Percentiles rank a stretch among this genome's conserved stretches.
Evolutionary conservation across 306 rosid species (phyloP).

Genomic region (Vigna radiata): DNA sequence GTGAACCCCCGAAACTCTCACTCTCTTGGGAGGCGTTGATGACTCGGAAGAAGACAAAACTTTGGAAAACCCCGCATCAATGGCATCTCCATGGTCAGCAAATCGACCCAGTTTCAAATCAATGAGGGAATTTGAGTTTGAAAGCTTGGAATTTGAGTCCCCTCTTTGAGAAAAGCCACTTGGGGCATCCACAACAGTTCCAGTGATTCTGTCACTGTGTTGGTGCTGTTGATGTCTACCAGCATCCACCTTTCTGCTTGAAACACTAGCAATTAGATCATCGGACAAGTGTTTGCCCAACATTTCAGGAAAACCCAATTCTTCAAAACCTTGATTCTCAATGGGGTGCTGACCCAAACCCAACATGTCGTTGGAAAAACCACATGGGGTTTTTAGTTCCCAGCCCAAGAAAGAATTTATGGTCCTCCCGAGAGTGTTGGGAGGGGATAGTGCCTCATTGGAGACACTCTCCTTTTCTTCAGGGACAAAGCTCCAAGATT

Average conservation of each 20-base stretch:
- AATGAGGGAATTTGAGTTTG: conserved; percentile 74
- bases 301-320: conserved; percentile 63
- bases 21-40: conserved; percentile 68
- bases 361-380: conserved; percentile 55
- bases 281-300: conserved; percentile 57
- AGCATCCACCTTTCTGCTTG: conserved; percentile 42
- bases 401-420: conserved; percentile 63
- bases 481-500: conserved; percentile 79
- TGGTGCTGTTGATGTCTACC: not conserved
- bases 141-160: conserved; percentile 64
- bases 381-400: conserved; percentile 67
- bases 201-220: conserved; percentile 39
- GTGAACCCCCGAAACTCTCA: conserved; percentile 54
- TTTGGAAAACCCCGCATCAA: conserved; percentile 50
- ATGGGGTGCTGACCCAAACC: conserved; percentile 52
- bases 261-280: conserved; percentile 50
- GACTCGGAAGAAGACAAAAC: conserved; percentile 74
- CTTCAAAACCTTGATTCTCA: conserved; percentile 68
- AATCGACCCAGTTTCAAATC: conserved; percentile 84
- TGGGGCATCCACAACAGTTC: conserved; percentile 43
- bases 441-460: conserved; percentile 57
- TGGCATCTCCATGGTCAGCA: conserved; percentile 58
- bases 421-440: conserved; percentile 53
- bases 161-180: conserved; percentile 55
- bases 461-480: conserved; percentile 68